Evolutionary conservation across 106 monocot genomes (phyloP).

Genomic region (Phalaenopsis equestris): DNA sequence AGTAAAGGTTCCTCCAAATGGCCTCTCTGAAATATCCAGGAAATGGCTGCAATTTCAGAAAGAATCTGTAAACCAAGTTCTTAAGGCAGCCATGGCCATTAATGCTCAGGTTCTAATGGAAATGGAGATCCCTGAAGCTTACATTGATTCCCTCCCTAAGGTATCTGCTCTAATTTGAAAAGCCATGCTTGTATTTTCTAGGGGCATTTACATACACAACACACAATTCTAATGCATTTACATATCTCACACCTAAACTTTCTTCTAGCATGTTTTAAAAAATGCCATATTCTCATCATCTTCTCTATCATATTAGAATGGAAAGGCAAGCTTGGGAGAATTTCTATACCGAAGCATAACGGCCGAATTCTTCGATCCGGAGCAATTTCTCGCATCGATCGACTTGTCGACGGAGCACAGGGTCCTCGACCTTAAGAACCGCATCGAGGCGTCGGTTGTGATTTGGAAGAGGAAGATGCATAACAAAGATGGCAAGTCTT

Average conservation of each 20-base stretch:
- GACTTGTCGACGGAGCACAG: slow-evolving; percentile 82
- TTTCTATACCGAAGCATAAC: slow-evolving; percentile 47
- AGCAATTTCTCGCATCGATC: slow-evolving; percentile 52
- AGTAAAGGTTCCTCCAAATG: slow-evolving; percentile 43
- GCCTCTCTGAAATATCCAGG: slow-evolving; percentile 35
- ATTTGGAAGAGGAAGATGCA: slow-evolving; percentile 96
- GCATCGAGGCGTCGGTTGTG: slow-evolving; percentile 57
- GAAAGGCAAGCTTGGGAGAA: slow-evolving; percentile 56
- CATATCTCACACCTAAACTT: neutral
- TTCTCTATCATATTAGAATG: slow-evolving; percentile 35
- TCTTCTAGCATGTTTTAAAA: no score
- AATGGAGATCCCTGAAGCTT: slow-evolving; percentile 62
- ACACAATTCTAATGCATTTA: no score
- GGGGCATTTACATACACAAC: no score
- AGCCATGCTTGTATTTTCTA: no score
- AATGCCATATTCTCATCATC: neutral
- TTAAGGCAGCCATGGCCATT: slow-evolving; percentile 67
- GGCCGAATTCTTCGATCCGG: slow-evolving; percentile 54
- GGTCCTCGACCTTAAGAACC: slow-evolving; percentile 74
- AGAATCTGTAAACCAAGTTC: slow-evolving; percentile 49
- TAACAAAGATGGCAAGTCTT: slow-evolving; percentile 77
- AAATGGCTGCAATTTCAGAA: slow-evolving; percentile 40
- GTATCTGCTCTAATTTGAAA: slow-evolving; percentile 5
- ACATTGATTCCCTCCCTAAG: slow-evolving; percentile 62
- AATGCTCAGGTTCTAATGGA: slow-evolving; percentile 53